Evolutionary conservation across 176 grass and related monocot genomes (phyloP).

Genomic region (Saccharum spontaneum): DNA sequence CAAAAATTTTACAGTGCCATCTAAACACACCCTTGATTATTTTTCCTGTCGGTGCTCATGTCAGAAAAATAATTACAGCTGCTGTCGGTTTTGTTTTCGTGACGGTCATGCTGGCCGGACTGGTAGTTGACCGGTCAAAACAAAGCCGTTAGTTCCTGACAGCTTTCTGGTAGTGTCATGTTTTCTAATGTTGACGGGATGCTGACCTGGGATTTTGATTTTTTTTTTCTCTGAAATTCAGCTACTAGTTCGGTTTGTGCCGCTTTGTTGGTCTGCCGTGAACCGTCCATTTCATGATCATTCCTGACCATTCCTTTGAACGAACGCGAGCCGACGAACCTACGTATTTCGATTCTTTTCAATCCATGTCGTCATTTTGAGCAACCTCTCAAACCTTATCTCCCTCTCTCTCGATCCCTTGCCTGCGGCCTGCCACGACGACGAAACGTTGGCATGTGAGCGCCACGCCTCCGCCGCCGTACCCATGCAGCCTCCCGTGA

Average conservation of each 20-base stretch:
- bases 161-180: too few species aligned
- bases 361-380: background rate
- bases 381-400: constrained; percentile 48
- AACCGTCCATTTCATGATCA: background rate
- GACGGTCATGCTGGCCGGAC: too few species aligned
- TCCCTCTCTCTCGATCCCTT: background rate
- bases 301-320: background rate
- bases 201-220: background rate
- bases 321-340: background rate
- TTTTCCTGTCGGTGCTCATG: too few species aligned
- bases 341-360: background rate
- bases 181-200: background rate
- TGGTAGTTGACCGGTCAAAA: too few species aligned
- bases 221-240: background rate
- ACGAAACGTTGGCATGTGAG: constrained; percentile 21
- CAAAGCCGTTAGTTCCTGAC: too few species aligned
- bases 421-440: too few species aligned
- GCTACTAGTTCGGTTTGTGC: background rate
- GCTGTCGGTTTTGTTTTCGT: too few species aligned
- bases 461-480: background rate
- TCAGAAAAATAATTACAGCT: too few species aligned
- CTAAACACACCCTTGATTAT: too few species aligned
- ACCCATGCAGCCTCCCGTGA: background rate
- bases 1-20: too few species aligned
- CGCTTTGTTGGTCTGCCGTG: background rate